Evolutionary conservation across 2,329 filamentous ascomycete species (phyloP).

Genomic region (Penicillium sp.): DNA sequence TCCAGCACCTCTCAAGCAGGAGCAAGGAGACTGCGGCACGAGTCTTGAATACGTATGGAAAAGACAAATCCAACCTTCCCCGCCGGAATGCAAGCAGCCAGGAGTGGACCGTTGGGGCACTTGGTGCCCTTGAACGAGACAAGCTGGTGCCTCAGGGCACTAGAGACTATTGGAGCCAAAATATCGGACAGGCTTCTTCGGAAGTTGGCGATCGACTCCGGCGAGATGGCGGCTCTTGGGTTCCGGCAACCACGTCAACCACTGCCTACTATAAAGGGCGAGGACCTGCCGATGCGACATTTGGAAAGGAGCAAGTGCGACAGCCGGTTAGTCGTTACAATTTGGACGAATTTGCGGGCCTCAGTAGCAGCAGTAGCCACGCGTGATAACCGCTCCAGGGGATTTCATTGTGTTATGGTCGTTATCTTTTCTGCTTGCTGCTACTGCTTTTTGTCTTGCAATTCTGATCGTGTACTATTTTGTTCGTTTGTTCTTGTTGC

Average conservation of each 20-base stretch:
- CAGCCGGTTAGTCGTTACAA: not conserved
- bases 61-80: not conserved
- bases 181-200: not conserved
- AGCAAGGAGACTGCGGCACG: not conserved
- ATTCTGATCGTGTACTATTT: not conserved
- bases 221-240: not conserved
- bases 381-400: not conserved
- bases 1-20: not conserved
- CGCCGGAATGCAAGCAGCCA: fast-evolving
- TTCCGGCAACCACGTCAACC: not conserved
- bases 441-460: not conserved
- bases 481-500: not conserved
- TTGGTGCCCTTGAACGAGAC: not conserved
- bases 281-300: not conserved
- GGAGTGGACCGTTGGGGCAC: not conserved
- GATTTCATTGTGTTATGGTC: not conserved
- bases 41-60: not conserved
- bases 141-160: not conserved
- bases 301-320: not conserved
- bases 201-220: not conserved
- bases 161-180: not conserved
- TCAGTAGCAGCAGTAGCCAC: not conserved
- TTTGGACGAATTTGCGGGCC: not conserved
- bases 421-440: not conserved
- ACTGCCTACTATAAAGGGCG: not conserved